Conservation (phyloP, 2,329 filamentous ascomycete species). For the Tolypocladium paradoxum region DNA sequence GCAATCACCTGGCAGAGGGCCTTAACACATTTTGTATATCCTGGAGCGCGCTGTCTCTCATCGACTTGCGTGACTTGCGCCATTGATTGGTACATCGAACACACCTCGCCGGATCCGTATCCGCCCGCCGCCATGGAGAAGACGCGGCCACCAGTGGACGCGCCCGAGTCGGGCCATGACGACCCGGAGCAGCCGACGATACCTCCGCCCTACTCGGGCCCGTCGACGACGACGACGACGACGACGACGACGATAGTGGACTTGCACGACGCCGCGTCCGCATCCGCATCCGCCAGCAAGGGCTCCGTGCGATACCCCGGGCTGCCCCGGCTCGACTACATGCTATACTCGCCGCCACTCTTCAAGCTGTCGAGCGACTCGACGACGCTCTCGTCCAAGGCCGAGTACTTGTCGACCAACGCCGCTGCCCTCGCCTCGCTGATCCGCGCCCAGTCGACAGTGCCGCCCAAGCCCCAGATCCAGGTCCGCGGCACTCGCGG, state of each 20-base stretch:
- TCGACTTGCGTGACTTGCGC: background rate
- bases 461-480: slow-evolving; percentile 45
- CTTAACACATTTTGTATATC: background rate
- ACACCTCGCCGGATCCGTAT: background rate
- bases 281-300: slow-evolving; percentile 4
- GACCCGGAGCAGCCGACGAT: background rate
- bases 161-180: background rate
- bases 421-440: slow-evolving; percentile 33
- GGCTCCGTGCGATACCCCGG: slow-evolving; percentile 29
- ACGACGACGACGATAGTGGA: background rate
- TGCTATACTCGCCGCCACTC: slow-evolving; percentile 39
- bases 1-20: background rate
- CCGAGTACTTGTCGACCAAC: slow-evolving; percentile 36
- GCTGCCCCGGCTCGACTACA: slow-evolving; percentile 37
- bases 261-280: background rate
- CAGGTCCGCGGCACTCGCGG: slow-evolving; percentile 35
- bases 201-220: background rate
- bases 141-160: background rate
- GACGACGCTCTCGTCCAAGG: slow-evolving; percentile 34
- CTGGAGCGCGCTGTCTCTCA: background rate
- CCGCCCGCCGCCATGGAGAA: background rate
- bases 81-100: background rate
- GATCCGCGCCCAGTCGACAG: slow-evolving; percentile 34
- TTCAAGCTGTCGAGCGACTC: slow-evolving; percentile 40
- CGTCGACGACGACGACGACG: background rate